Conservation (phyloP, 1,284 basidiomycete species). For the Heliocybe sulcata region DNA sequence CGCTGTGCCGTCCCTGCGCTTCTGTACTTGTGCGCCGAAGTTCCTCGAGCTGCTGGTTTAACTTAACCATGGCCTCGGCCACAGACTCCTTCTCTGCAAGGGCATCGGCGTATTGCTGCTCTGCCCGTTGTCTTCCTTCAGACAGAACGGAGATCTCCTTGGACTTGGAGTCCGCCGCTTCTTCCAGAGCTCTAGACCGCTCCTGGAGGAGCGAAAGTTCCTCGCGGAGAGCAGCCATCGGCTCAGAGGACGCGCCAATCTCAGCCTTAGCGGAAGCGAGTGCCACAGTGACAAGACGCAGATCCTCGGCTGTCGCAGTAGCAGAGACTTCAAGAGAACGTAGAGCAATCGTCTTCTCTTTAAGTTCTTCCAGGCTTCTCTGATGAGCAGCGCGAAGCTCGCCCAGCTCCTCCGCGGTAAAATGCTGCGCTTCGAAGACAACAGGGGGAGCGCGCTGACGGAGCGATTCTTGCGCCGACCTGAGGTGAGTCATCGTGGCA, state of each 20-base stretch:
- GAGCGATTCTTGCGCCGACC: not conserved
- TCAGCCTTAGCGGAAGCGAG: not conserved
- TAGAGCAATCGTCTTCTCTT: not conserved
- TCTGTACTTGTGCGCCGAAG: not conserved
- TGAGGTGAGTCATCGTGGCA: not conserved
- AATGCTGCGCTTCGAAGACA: not conserved
- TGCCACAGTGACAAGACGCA: not conserved
- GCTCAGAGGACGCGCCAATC: not conserved
- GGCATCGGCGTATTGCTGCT: not conserved
- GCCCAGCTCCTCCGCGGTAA: not conserved
- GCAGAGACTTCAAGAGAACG: not conserved
- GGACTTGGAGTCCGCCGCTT: not conserved
- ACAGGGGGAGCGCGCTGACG: not conserved
- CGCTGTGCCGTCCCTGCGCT: not conserved
- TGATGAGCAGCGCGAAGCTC: not conserved
- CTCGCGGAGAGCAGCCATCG: not conserved
- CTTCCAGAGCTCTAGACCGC: not conserved
- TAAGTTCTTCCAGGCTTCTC: not conserved
- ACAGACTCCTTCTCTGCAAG: constrained; percentile 20
- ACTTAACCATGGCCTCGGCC: constrained; percentile 22
- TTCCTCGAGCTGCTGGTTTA: not conserved
- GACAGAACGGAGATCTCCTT: not conserved
- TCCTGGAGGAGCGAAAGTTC: not conserved
- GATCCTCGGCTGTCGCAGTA: not conserved
- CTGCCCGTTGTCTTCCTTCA: not conserved